Percentiles rank a stretch among this genome's conserved stretches.
Evolutionary conservation across 2,329 filamentous ascomycete genomes (phyloP).

Genomic region (Chlorencoelia australis): DNA sequence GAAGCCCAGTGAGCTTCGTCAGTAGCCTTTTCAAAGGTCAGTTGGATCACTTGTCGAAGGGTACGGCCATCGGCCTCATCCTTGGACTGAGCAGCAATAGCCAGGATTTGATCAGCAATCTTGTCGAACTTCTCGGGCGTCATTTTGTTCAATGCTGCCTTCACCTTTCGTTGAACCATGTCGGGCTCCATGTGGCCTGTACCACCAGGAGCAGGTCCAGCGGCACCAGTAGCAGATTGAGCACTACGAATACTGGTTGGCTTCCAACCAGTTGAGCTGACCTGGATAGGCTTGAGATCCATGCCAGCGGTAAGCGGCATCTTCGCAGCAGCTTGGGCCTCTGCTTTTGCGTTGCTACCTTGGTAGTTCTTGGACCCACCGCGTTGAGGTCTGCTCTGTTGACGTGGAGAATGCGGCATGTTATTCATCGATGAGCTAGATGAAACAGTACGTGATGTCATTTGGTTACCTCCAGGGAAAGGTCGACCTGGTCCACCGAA

Average conservation of each 20-base stretch:
- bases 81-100: slow-evolving; percentile 90
- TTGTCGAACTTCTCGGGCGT: slow-evolving; percentile 97
- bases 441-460: slow-evolving; percentile 48
- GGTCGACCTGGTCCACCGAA: slow-evolving; percentile 51
- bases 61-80: slow-evolving; percentile 90
- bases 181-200: slow-evolving; percentile 68
- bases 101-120: slow-evolving; percentile 85
- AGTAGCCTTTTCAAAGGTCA: slow-evolving; percentile 97
- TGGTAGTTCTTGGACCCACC: slow-evolving; percentile 54
- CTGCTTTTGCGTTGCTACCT: slow-evolving; percentile 36
- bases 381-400: slow-evolving; percentile 48
- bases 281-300: slow-evolving; percentile 70
- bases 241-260: slow-evolving; percentile 56
- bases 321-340: slow-evolving; percentile 65
- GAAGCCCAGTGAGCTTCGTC: slow-evolving; percentile 97
- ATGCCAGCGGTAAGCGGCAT: slow-evolving; percentile 85
- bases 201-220: slow-evolving; percentile 34
- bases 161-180: slow-evolving; percentile 96
- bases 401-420: slow-evolving; percentile 61
- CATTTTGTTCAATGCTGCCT: slow-evolving; percentile 99
- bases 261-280: slow-evolving; percentile 78
- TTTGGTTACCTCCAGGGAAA: slow-evolving; percentile 51
- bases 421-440: slow-evolving; percentile 47
- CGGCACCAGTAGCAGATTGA: slow-evolving; percentile 28
- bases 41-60: slow-evolving; percentile 92